phyloP scores from a whole-genome alignment of 225 moss, liverwort and hornwort species.

The Pseudisothecium myosuroides region DNA sequence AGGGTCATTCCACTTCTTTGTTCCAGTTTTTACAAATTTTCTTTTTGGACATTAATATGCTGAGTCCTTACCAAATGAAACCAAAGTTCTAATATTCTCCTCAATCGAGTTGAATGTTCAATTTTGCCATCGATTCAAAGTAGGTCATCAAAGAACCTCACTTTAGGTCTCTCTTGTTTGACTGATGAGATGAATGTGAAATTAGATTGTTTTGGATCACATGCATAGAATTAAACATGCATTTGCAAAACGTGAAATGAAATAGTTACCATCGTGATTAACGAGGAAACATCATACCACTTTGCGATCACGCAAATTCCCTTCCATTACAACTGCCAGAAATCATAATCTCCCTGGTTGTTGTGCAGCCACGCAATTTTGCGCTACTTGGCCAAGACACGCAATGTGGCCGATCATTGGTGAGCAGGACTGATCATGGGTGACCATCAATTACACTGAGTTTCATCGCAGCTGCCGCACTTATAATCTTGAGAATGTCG shows the following conservation, averaged over 20 bases:
- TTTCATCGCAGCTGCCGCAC: neutral
- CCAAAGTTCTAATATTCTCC: neutral
- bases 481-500: neutral
- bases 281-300: neutral
- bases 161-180: neutral
- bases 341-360: neutral
- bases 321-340: neutral
- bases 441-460: neutral
- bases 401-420: slow-evolving; percentile 29
- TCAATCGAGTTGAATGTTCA: neutral
- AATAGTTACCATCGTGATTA: neutral
- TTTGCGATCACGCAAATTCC: too few relatives aligned
- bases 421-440: too few relatives aligned
- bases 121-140: neutral
- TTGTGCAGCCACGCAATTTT: slow-evolving; percentile 33
- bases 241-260: neutral
- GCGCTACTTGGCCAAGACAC: slow-evolving; percentile 24
- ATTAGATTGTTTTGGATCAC: neutral
- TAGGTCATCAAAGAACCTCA: neutral
- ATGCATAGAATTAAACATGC: too few relatives aligned
- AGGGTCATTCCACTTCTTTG: neutral
- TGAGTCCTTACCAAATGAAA: neutral
- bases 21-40: neutral
- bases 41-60: neutral
- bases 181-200: neutral